Evolutionary conservation across 768 basidiomycete species (phyloP).

Genomic region (Artomyces pyxidatus): DNA sequence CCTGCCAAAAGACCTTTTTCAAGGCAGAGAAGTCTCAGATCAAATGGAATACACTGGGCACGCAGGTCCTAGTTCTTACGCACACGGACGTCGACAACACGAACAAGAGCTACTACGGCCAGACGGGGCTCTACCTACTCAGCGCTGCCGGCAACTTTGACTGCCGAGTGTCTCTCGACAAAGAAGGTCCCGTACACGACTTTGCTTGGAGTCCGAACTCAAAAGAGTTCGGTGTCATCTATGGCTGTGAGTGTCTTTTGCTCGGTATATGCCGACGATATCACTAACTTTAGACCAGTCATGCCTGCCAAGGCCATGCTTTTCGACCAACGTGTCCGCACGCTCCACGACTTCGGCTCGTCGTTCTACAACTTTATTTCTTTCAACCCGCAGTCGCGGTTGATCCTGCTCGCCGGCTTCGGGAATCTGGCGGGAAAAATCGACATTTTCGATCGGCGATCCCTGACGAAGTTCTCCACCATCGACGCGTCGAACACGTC

Average conservation of each 20-base stretch:
- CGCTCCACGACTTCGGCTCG: conserved; percentile 84
- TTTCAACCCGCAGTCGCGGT: conserved; percentile 90
- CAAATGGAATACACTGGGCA: conserved; percentile 95
- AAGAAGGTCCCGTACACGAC: conserved; percentile 97
- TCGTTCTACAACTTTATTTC: conserved; percentile 87
- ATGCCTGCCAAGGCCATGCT: conserved; percentile 94
- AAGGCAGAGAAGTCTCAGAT: conserved; percentile 90
- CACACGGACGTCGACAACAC: conserved; percentile 96
- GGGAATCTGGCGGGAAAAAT: conserved; percentile 95
- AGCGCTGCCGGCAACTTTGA: conserved; percentile 92
- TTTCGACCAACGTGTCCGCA: conserved; percentile 85
- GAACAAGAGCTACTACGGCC: conserved; percentile 97
- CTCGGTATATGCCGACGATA: background rate
- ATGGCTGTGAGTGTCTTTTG: conserved; percentile 69
- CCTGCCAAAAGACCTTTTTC: conserved; percentile 88
- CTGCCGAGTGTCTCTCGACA: conserved; percentile 80
- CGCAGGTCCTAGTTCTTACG: conserved; percentile 83
- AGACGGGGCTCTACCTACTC: conserved; percentile 90
- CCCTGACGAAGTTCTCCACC: conserved; percentile 64
- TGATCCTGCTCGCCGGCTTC: conserved; percentile 88
- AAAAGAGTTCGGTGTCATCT: conserved; percentile 93
- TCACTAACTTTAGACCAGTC: conserved; percentile 35
- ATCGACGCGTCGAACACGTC: conserved; percentile 93
- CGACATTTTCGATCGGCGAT: conserved; percentile 85
- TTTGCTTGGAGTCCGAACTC: conserved; percentile 95